Percentiles rank a stretch among this genome's conserved stretches.
These are phyloP conservation scores for Cantharellus anzutake DNA, from an alignment of 768 basidiomycete species.

Conservation along the genomic window DNA sequence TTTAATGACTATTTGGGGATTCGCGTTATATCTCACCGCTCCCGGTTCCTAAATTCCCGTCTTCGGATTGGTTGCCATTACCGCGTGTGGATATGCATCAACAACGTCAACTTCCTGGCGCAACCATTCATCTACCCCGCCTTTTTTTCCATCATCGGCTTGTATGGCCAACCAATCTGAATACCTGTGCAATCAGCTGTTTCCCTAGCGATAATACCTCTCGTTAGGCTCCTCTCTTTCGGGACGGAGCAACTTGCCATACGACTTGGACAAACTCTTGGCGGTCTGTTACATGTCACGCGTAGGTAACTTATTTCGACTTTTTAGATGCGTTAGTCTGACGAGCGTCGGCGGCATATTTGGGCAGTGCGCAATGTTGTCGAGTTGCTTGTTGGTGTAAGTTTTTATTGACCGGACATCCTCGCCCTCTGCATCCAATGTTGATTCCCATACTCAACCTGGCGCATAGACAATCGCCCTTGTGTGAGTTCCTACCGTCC, in stretches of 20 bases:
- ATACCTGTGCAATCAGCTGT: neutral
- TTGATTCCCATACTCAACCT: neutral
- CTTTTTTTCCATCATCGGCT: too few species aligned
- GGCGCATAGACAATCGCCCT: neutral
- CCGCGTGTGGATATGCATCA: conserved; percentile 15
- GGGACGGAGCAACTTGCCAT: conserved; percentile 73
- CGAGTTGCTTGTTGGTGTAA: neutral
- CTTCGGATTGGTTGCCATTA: conserved; percentile 18
- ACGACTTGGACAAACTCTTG: conserved; percentile 65
- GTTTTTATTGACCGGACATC: neutral
- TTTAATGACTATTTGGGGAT: conserved; percentile 13
- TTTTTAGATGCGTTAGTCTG: neutral
- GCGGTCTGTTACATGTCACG: conserved; percentile 70
- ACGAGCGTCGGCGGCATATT: neutral
- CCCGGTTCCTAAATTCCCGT: too few species aligned
- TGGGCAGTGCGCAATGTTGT: neutral
- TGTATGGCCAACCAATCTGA: neutral
- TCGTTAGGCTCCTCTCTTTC: conserved; percentile 42
- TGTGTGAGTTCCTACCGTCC: neutral
- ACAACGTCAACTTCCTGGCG: neutral
- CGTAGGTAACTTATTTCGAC: neutral
- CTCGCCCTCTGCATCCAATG: neutral
- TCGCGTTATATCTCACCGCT: too few species aligned
- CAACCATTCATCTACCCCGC: too few species aligned
- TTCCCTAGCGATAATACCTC: conserved; percentile 71